phyloP scores from a whole-genome alignment of 495 filamentous ascomycete genomes.

The Penicillium roqueforti region DNA sequence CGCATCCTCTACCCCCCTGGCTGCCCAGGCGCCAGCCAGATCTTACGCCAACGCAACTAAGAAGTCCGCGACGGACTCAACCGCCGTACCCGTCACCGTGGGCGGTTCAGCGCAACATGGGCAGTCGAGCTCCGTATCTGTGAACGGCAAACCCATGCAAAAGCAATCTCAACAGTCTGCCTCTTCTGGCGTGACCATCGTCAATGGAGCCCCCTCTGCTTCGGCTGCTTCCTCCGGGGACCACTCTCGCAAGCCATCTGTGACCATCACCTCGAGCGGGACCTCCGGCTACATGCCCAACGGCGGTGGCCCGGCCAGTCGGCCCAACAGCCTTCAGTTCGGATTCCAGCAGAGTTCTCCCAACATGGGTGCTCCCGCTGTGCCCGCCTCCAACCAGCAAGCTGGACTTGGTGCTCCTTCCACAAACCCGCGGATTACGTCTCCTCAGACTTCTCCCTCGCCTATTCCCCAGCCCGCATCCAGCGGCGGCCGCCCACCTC shows the following conservation, averaged over 20 bases:
- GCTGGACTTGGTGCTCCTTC: slow-evolving; percentile 58
- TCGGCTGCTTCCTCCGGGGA: slow-evolving; percentile 55
- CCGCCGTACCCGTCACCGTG: slow-evolving; percentile 59
- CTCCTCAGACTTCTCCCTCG: slow-evolving; percentile 74
- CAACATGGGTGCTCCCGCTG: slow-evolving; percentile 50
- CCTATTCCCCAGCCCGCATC: slow-evolving; percentile 84
- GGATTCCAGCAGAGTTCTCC: slow-evolving; percentile 70
- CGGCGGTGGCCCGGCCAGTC: slow-evolving; percentile 63
- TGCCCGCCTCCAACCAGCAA: slow-evolving; percentile 45
- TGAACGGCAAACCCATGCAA: slow-evolving; percentile 79
- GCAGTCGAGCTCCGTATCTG: slow-evolving; percentile 68
- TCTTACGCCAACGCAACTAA: slow-evolving; percentile 74
- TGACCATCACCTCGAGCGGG: slow-evolving; percentile 79
- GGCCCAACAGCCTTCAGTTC: slow-evolving; percentile 68
- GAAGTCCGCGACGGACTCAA: slow-evolving; percentile 73
- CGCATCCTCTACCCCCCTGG: slow-evolving; percentile 51
- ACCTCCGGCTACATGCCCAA: slow-evolving; percentile 71
- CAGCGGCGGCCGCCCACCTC: slow-evolving; percentile 77
- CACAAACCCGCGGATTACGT: slow-evolving; percentile 60
- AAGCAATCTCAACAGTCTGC: slow-evolving; percentile 29
- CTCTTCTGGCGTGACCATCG: slow-evolving; percentile 60
- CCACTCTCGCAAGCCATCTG: slow-evolving; percentile 77
- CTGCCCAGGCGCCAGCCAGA: slow-evolving; percentile 50
- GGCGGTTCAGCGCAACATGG: slow-evolving; percentile 76
- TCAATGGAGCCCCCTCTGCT: slow-evolving; percentile 59